Base-by-base conservation (phyloP, 345 rosid genomes). In the Lumnitzera racemosa region DNA sequence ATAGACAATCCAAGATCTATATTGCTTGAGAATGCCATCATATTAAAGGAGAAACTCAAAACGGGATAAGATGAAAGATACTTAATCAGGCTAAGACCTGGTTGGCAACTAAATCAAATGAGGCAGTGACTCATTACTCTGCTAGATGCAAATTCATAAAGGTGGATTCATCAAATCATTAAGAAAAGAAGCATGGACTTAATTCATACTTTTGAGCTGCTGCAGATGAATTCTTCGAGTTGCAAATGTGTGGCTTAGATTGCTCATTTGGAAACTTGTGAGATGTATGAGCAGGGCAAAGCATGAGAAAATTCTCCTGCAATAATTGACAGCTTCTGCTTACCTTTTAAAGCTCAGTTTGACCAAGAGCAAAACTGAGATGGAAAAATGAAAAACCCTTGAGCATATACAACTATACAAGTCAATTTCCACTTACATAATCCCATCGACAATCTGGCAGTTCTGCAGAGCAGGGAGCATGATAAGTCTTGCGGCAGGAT, bases 381-480 rank as follows among this genome's bases (percentile, higher is more conserved):
- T n/a, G 24, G 49, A 20, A 16, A 15, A 61, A 15, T 15, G 3
- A 13, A 12, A 27, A 27, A 27, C 5, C 5, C 31, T 27, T 27
- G 31, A 27, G 31, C 31, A 27, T 27, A 27, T 27, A 27, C 31
- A 27, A 27, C 3, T 27, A 27, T 12, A 14, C 13, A 24, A 23
- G 70, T 20, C 20, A 20, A 20, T 20, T 20, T 20, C 20, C 20
- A 20, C 83, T 74, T 78, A 83, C 96, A 72, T 53, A 23, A 58
- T 87, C 91, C 98, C 98, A 92, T 24, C 98, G 86, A 61, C 96
- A 89, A 48, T 68, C 78, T 3, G 78, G 49, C 12, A 73, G 73
- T 69, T 85, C 75, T 46, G 49, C 56, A 50, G 96, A 91, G 79
- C 96, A 91, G 15, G 90, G 84, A 72, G 75, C 76, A 76, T 91